These are phyloP conservation scores for Marasmius oreades DNA, from an alignment of 1,284 basidiomycete genomes.

Conservation along the genomic window DNA sequence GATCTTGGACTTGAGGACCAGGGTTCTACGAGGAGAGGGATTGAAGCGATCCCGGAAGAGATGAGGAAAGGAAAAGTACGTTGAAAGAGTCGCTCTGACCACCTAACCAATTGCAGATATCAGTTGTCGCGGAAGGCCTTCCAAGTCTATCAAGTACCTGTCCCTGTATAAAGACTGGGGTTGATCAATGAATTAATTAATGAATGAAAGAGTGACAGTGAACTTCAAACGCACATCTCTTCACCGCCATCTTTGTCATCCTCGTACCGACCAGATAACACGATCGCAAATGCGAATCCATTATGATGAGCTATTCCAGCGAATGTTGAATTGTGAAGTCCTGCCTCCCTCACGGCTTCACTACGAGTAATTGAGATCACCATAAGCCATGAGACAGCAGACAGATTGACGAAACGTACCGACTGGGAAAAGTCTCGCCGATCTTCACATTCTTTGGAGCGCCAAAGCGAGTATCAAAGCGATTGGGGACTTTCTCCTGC, in stretches of 20 bases:
- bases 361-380: neutral
- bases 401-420: neutral
- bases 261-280: constrained; percentile 37
- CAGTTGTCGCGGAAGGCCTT: neutral
- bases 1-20: constrained; percentile 29
- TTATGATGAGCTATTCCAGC: constrained; percentile 20
- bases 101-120: neutral
- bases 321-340: constrained; percentile 1
- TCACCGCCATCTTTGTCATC: constrained; percentile 38
- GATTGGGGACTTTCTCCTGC: neutral
- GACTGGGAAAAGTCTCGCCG: neutral
- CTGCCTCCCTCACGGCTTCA: neutral
- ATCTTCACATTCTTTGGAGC: neutral
- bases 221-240: constrained; percentile 28
- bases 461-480: neutral
- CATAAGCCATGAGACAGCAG: neutral
- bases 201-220: neutral
- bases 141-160: constrained; percentile 14
- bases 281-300: constrained; percentile 37
- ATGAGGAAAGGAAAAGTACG: neutral
- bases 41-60: neutral
- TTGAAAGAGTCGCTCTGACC: constrained; percentile 4
- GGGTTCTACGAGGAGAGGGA: constrained; percentile 19
- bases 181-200: neutral
- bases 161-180: constrained; percentile 35